Base-by-base conservation (phyloP, 306 rosid species). In the Dalbergia cochinchinensis region DNA sequence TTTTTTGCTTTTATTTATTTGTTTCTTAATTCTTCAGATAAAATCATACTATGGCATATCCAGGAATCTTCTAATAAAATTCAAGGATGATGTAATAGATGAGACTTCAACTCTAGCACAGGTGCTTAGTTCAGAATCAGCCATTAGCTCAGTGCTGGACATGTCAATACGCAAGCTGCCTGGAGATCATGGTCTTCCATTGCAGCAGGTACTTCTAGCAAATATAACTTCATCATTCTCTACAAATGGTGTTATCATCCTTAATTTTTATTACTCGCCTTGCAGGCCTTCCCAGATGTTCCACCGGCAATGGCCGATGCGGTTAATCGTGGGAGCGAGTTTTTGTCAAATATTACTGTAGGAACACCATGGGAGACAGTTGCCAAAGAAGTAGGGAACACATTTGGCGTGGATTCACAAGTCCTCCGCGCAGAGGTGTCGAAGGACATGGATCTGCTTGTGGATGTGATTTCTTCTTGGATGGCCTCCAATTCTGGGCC, bases 271-370 rank as follows among this genome's bases (percentile, higher is more conserved):
- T 33, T 39, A 60, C 84, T 44, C 55, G 5, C 78, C 78, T 71
- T 90, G 82, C 85, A 94, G 97, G 98, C 92, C 34, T 72, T 95
- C 8, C 99, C 97, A 41, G 98, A 95, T 82, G 91, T 95, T 77
- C 98, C 99, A 16, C 99, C 99, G 6, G 96, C 92, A 69, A 92
- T 92, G 99, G 97, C 93, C 2, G 88, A 95, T 83, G 99, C 99
- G 42, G 98, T 95, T 76, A 95, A 92, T 55, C 92, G 96, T 8
- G 99, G 99, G 9, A 91, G 97, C 2, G 98, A 91, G 87, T 81
- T 95, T 80, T 83, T 95, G 83, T 79, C 93, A 15, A 92, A 91
- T 88, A 89, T 95, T 19, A 78, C 95, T 0, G 83, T 67, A 6
- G 99, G 99, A 70, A 92, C 98, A 3, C 98, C 97, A 31, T 95